phyloP scores from a whole-genome alignment of 1,284 basidiomycete genomes.

The Polyporus tsugae region DNA sequence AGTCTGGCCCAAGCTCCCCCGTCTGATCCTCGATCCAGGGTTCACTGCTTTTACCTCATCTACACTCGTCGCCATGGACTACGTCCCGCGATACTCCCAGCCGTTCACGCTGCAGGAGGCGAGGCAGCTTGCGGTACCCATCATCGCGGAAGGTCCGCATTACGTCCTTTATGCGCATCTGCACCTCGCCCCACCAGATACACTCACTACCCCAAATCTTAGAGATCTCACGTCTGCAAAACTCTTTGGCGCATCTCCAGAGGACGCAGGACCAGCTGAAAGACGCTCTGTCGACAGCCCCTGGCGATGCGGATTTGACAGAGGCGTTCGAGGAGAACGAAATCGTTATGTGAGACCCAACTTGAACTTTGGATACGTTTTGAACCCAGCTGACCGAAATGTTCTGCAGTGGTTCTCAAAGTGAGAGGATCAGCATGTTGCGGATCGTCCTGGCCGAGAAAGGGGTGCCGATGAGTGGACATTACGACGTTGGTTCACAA shows the following conservation, averaged over 20 bases:
- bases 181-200: not conserved
- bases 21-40: not conserved
- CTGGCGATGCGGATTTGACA: conserved; percentile 52
- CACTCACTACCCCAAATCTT: conserved; percentile 1
- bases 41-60: not conserved
- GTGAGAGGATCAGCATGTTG: conserved; percentile 74
- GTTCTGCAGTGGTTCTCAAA: conserved; percentile 66
- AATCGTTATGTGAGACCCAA: conserved; percentile 55
- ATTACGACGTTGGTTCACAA: conserved; percentile 48
- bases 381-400: not conserved
- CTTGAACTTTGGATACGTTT: not conserved
- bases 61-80: conserved; percentile 59
- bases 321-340: conserved; percentile 63
- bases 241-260: conserved; percentile 72
- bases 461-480: conserved; percentile 52
- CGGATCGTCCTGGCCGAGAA: conserved; percentile 69
- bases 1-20: not conserved
- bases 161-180: conserved; percentile 14
- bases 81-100: conserved; percentile 69
- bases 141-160: conserved; percentile 72
- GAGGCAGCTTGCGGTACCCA: conserved; percentile 66
- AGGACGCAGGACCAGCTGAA: conserved; percentile 69
- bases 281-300: conserved; percentile 50
- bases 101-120: conserved; percentile 81
- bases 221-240: conserved; percentile 82